Evolutionary conservation across 306 rosid genomes (phyloP).

Genomic region (Medicago truncatula): MtrunA17r5.0-ANR NC_053044.1:52759501-52760000

Average conservation of each 20-base stretch:
- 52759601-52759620: not conserved
- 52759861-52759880: slow-evolving; percentile 14
- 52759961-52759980: not conserved
- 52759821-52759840: slow-evolving; percentile 6
- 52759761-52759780: slow-evolving; percentile 2
- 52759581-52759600: slow-evolving; percentile 1
- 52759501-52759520: not conserved
- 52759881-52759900: slow-evolving; percentile 24
- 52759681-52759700: slow-evolving; percentile 8
- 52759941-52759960: not conserved
- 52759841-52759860: slow-evolving; percentile 25
- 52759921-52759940: slow-evolving; percentile 12
- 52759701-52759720: slow-evolving; percentile 21
- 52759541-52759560: slow-evolving; percentile 6
- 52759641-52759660: no score
- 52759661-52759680: no score
- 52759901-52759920: not conserved
- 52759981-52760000: not conserved
- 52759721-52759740: slow-evolving; percentile 17
- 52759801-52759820: slow-evolving; percentile 1
- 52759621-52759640: no score
- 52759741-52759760: slow-evolving; percentile 37
- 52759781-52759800: not conserved
- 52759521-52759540: not conserved
- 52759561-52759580: not conserved